phyloP scores from a whole-genome alignment of 768 basidiomycete genomes.

The Termitomyces heimii region DNA sequence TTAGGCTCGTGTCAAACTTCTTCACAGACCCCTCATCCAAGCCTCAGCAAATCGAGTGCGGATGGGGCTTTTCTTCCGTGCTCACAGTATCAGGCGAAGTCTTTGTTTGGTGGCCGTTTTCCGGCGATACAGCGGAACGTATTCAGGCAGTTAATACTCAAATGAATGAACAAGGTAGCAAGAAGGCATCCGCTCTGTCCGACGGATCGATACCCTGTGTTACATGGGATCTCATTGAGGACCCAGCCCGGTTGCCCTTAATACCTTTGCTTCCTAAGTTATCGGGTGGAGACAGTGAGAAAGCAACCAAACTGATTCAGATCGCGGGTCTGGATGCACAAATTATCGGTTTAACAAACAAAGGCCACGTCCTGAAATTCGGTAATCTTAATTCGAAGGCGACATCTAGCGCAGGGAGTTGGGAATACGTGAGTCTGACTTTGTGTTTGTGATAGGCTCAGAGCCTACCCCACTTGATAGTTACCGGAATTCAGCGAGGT shows the following conservation, averaged over 20 bases:
- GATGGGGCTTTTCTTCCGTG: slow-evolving; percentile 74
- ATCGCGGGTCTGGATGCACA: slow-evolving; percentile 74
- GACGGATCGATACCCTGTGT: slow-evolving; percentile 52
- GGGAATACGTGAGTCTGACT: slow-evolving; percentile 63
- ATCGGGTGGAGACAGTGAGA: slow-evolving; percentile 19
- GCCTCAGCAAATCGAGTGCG: slow-evolving; percentile 65
- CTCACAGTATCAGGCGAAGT: slow-evolving; percentile 70
- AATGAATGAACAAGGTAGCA: slow-evolving; percentile 39
- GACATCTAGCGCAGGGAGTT: slow-evolving; percentile 31
- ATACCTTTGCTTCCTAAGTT: slow-evolving; percentile 59
- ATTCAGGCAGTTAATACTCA: slow-evolving; percentile 33
- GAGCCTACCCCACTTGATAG: slow-evolving; percentile 26
- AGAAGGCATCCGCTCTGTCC: slow-evolving; percentile 25
- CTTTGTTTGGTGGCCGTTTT: slow-evolving; percentile 70
- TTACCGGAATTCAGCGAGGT: slow-evolving; percentile 71
- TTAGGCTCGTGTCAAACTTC: slow-evolving; percentile 46
- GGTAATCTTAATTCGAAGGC: slow-evolving; percentile 37
- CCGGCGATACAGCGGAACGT: slow-evolving; percentile 31
- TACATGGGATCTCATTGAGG: slow-evolving; percentile 47
- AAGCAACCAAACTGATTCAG: slow-evolving; percentile 53
- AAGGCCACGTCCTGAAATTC: slow-evolving; percentile 72
- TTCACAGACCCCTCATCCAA: slow-evolving; percentile 37
- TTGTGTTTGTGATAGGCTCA: not conserved
- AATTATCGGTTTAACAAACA: slow-evolving; percentile 75
- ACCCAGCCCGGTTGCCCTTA: slow-evolving; percentile 53